These are phyloP conservation scores for Bruguiera hainesii DNA, from an alignment of 441 rosid genomes.

Conservation along the genomic window DNA sequence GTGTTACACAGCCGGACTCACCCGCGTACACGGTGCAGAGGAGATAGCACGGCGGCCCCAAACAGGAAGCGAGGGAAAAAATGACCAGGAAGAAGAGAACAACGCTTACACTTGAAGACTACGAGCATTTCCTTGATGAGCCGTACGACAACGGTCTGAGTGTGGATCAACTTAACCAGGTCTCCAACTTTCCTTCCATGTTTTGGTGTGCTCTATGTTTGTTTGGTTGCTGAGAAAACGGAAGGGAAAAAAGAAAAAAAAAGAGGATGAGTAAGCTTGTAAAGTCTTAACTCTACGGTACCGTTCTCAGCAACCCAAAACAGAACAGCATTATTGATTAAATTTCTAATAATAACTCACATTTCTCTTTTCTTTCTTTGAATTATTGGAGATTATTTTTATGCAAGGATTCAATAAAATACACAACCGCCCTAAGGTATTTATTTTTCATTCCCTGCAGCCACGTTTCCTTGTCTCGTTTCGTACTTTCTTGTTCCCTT, in stretches of 20 bases:
- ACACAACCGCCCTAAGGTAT: constrained; percentile 17
- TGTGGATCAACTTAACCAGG: constrained; percentile 10
- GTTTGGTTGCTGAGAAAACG: no score
- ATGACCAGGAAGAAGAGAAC: background rate
- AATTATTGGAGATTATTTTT: constrained; percentile 6
- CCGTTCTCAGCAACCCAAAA: background rate
- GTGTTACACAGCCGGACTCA: background rate
- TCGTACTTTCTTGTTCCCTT: background rate
- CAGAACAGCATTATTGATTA: background rate
- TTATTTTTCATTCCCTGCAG: background rate
- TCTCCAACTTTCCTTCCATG: background rate
- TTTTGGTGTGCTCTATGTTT: no score
- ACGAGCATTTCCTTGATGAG: constrained; percentile 15
- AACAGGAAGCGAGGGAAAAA: background rate
- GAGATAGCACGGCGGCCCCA: background rate
- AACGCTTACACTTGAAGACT: constrained; percentile 9
- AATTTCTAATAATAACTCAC: no score
- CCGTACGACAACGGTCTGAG: background rate
- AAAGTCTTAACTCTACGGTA: no score
- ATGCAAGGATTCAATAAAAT: constrained; percentile 24
- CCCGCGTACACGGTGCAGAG: no score
- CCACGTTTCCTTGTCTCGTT: background rate
- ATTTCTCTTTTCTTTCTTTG: background rate
- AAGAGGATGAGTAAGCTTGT: no score
- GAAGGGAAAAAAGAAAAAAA: no score